phyloP scores from a whole-genome alignment of 2,329 filamentous ascomycete genomes.

The Penicillium brevicompactum region DNA sequence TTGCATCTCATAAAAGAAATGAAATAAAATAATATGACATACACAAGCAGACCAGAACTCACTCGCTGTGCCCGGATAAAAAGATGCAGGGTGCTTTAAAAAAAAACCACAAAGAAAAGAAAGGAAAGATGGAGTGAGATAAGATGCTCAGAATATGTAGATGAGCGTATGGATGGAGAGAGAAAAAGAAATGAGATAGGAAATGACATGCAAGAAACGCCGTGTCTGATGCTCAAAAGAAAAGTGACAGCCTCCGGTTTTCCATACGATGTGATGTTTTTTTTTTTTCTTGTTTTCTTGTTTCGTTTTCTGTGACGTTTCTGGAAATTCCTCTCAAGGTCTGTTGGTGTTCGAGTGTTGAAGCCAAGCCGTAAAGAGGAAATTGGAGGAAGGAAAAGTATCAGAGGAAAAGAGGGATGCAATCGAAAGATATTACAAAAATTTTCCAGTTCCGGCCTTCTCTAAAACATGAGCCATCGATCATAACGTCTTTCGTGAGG shows the following conservation, averaged over 20 bases:
- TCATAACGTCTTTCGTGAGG: slow-evolving; percentile 44
- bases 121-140: slow-evolving; percentile 5
- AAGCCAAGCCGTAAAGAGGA: background rate
- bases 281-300: slow-evolving; percentile 7
- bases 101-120: background rate
- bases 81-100: slow-evolving; percentile 19
- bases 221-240: slow-evolving; percentile 24
- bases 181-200: background rate
- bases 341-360: background rate
- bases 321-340: slow-evolving; percentile 3
- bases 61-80: slow-evolving; percentile 29
- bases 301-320: slow-evolving; percentile 4
- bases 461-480: slow-evolving; percentile 46
- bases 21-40: slow-evolving; percentile 21
- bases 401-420: slow-evolving; percentile 19
- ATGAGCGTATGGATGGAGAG: background rate
- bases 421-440: slow-evolving; percentile 29
- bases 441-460: slow-evolving; percentile 32
- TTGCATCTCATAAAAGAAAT: slow-evolving; percentile 17
- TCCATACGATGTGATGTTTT: slow-evolving; percentile 13
- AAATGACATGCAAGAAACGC: slow-evolving; percentile 23
- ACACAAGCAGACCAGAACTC: slow-evolving; percentile 28
- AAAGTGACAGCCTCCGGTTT: slow-evolving; percentile 18
- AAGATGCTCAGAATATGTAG: slow-evolving; percentile 9
- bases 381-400: slow-evolving; percentile 14